Percentiles rank a stretch among this genome's conserved stretches.
Conservation (phyloP, 2,329 filamentous ascomycete species). For the Sphaerostilbella broomeana region DNA sequence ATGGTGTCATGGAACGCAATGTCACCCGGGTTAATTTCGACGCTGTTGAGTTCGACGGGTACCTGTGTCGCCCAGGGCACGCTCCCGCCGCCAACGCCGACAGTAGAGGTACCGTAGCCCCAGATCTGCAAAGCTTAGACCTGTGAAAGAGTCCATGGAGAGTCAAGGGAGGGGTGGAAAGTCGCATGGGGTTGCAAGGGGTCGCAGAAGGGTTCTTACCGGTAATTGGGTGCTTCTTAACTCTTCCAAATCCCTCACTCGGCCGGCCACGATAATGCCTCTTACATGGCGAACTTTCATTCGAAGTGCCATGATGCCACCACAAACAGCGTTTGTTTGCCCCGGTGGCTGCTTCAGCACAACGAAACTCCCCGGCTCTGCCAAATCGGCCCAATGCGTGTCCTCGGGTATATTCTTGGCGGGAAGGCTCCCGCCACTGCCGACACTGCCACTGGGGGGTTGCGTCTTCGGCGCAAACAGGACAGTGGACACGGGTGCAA, state of each 20-base stretch:
- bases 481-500: constrained; percentile 54
- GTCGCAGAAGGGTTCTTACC: constrained; percentile 32
- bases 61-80: constrained; percentile 49
- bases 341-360: constrained; percentile 59
- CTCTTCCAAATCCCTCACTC: constrained; percentile 60
- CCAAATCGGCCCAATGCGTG: constrained; percentile 63
- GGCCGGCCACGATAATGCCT: constrained; percentile 60
- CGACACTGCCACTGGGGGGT: neutral
- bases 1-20: constrained; percentile 61
- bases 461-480: constrained; percentile 55
- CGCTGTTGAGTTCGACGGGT: constrained; percentile 37
- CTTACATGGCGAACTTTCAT: constrained; percentile 56
- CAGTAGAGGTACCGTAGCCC: constrained; percentile 49
- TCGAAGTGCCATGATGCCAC: constrained; percentile 68
- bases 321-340: constrained; percentile 64
- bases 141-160: constrained; percentile 4
- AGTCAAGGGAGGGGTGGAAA: neutral
- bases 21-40: constrained; percentile 49
- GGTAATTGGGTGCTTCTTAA: constrained; percentile 49
- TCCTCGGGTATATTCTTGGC: constrained; percentile 47
- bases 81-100: constrained; percentile 50
- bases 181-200: neutral
- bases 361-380: constrained; percentile 53
- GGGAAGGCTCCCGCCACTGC: constrained; percentile 1
- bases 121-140: constrained; percentile 39